Evolutionary conservation across 345 rosid genomes (phyloP).

Genomic region (Lumnitzera racemosa): DNA sequence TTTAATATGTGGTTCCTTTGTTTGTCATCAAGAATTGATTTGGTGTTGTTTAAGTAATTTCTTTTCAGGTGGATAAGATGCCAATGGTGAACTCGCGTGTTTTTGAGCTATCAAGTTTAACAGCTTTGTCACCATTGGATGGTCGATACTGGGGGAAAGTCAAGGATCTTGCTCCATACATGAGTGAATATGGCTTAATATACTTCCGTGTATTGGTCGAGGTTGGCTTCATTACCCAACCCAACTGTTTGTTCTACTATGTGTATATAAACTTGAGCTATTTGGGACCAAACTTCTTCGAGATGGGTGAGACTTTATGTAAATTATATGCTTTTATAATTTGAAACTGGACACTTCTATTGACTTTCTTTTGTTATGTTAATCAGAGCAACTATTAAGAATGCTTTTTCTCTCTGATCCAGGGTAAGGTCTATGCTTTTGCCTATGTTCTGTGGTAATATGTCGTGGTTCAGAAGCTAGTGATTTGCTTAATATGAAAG

Average conservation of each 20-base stretch:
- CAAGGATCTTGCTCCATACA: constrained; percentile 69
- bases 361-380: not conserved
- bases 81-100: constrained; percentile 20
- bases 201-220: constrained; percentile 78
- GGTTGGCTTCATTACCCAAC: constrained; percentile 25
- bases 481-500: too few species aligned
- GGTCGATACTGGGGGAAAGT: constrained; percentile 92
- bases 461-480: too few species aligned
- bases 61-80: constrained; percentile 36
- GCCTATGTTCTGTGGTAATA: too few species aligned
- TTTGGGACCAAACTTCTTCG: too few species aligned
- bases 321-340: not conserved
- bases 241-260: too few species aligned
- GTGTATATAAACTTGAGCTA: too few species aligned
- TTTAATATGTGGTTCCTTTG: too few species aligned
- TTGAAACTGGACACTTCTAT: not conserved
- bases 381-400: too few species aligned
- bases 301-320: not conserved
- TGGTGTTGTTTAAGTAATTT: constrained; percentile 3
- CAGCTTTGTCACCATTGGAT: constrained; percentile 85
- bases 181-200: constrained; percentile 88
- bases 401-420: too few species aligned
- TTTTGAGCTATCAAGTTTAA: constrained; percentile 64
- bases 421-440: too few species aligned
- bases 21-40: not conserved